Evolutionary conservation across 163 green algal species (phyloP).

Genomic region (Chlorella variabilis): DNA sequence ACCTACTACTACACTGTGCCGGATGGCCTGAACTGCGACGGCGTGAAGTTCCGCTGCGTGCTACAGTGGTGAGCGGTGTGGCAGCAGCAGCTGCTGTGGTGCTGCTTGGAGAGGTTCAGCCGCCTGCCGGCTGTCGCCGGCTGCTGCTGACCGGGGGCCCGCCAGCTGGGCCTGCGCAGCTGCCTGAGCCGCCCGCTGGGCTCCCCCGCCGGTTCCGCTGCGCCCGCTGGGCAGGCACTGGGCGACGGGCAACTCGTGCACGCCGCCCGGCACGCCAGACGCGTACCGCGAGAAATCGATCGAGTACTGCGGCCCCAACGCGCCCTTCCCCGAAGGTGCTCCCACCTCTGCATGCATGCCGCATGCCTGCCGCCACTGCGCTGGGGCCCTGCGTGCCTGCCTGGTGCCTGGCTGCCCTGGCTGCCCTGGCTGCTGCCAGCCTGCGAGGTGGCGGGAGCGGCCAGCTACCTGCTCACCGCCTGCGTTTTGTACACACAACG

Average conservation of each 20-base stretch:
- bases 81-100: not conserved
- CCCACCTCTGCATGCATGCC: no score
- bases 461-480: no score
- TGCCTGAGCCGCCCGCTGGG: not conserved
- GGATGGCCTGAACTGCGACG: conserved; percentile 17
- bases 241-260: conserved; percentile 34
- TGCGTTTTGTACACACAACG: no score
- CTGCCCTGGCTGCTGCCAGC: no score
- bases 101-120: not conserved
- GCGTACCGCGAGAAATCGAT: not conserved
- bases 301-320: not conserved
- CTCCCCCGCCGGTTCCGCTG: no score
- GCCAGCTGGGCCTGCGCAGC: no score
- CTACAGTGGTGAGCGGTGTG: conserved; percentile 13
- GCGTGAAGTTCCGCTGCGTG: conserved; percentile 13
- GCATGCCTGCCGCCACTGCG: no score
- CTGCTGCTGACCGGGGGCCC: no score
- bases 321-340: not conserved
- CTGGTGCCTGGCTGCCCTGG: no score
- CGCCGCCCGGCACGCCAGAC: conserved; percentile 1
- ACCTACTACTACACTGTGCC: conserved; percentile 23
- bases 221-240: conserved; percentile 35
- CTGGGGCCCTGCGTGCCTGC: no score
- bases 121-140: not conserved
- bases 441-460: no score